A percentile compares a stretch with the other conserved stretches of the same genome.
Evolutionary conservation across 805 yeast species (phyloP).

Genomic region (Metschnikowia hibisci): DNA sequence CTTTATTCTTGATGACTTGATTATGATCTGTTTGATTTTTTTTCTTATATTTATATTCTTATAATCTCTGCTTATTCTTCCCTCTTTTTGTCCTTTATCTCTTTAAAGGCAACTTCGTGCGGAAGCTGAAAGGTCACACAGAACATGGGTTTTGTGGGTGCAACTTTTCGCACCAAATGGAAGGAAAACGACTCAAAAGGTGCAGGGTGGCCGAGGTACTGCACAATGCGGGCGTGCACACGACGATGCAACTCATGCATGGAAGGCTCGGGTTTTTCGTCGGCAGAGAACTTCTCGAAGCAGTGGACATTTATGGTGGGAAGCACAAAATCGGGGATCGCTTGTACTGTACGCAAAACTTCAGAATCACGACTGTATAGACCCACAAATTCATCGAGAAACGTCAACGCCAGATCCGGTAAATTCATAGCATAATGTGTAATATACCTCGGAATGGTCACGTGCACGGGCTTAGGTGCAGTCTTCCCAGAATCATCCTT

Average conservation of each 20-base stretch:
- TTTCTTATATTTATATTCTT: too few relatives aligned
- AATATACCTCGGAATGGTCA: slow-evolving; percentile 49
- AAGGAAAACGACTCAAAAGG: slow-evolving; percentile 51
- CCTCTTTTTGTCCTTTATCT: neutral
- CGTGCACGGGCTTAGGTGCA: slow-evolving; percentile 24
- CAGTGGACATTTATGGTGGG: slow-evolving; percentile 88
- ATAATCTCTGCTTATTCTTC: neutral
- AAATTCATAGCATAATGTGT: slow-evolving; percentile 89
- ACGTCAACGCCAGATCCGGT: slow-evolving; percentile 88
- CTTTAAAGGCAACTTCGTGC: slow-evolving; percentile 54
- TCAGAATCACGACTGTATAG: slow-evolving; percentile 47
- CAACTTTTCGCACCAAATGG: slow-evolving; percentile 88
- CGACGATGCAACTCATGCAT: slow-evolving; percentile 65
- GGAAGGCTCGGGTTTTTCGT: slow-evolving; percentile 62
- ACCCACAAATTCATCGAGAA: slow-evolving; percentile 74
- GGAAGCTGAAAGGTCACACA: slow-evolving; percentile 80
- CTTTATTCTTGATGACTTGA: too few relatives aligned
- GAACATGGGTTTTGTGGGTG: slow-evolving; percentile 96
- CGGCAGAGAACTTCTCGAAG: slow-evolving; percentile 81
- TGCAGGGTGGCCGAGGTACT: slow-evolving; percentile 43
- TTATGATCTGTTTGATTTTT: too few relatives aligned
- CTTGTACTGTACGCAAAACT: slow-evolving; percentile 30
- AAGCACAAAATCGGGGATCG: slow-evolving; percentile 47
- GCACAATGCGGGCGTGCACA: slow-evolving; percentile 49
- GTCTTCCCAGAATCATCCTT: slow-evolving; percentile 18